Base-by-base conservation (phyloP, 768 basidiomycete genomes). In the Strobilomyces confusus region DNA sequence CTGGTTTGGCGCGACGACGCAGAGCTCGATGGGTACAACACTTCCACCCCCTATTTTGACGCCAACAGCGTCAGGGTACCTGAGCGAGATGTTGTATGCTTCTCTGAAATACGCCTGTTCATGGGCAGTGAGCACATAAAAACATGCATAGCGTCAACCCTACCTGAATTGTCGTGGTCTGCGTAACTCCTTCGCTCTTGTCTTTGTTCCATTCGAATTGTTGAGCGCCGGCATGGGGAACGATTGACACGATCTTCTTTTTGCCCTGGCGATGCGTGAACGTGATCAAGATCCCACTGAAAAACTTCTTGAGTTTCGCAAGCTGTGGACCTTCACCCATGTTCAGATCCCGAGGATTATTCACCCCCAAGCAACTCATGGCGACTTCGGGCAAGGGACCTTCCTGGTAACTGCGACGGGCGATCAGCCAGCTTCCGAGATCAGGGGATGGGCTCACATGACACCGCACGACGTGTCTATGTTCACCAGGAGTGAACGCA, bases 11-110 rank as follows among this genome's bases (percentile, higher is more conserved):
- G 73, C 58, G 12, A 86, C 55, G 0, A 56, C 23, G 49, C 79
- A 82, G 0, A 80, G 53, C 52, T 86, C 82, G 0, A 77, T 71
- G 0, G 83, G 83, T 5, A 75, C 59, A 20, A 83, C 66, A n/a
- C 76, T 63, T 1, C 69, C 69, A 0, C 69, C 65, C 1, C 63
- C 67, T 37, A 64, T 45, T 8, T 56, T 59, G 7, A 82, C 66
- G 3, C 77, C 80, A 29, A 78, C 61, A 9, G 72, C 70, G 0
- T 62, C 63, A 0, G 77, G 77, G 56, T 51, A 51, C 34, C 32
- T 25, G 8, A 81, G 49, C 0, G 49, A 55, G 0, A 71, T 62
- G 19, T 71, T 71, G 47, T 80, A 68, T 0, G 70, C 66, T 5
- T 66, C 58, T 13, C 57, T 54, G 32, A 71, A 78, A 49, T 82